These are phyloP conservation scores for Phlegmacium glaucopus DNA, from an alignment of 768 basidiomycete species.

Conservation along the genomic window DNA sequence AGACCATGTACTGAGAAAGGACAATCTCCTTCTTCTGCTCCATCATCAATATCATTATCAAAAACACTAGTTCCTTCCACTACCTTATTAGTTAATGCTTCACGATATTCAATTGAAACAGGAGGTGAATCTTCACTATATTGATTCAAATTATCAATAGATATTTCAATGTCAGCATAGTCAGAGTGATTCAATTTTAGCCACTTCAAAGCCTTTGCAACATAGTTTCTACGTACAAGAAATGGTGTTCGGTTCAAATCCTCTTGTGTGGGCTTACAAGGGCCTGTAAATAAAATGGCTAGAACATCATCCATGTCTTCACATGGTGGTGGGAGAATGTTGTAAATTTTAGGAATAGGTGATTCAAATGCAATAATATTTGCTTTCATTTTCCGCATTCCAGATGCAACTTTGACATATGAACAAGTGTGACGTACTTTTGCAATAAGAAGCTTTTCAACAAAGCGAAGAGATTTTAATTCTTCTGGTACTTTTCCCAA, in stretches of 20 bases:
- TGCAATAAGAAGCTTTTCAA: neutral
- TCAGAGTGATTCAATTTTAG: slow-evolving; percentile 31
- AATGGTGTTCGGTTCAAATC: slow-evolving; percentile 26
- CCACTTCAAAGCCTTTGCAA: slow-evolving; percentile 29
- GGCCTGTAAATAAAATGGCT: slow-evolving; percentile 33
- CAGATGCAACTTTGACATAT: slow-evolving; percentile 20
- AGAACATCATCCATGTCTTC: slow-evolving; percentile 32
- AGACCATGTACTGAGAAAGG: slow-evolving; percentile 37
- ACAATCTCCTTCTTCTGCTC: slow-evolving; percentile 26
- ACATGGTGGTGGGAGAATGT: slow-evolving; percentile 19
- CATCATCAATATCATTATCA: slow-evolving; percentile 25
- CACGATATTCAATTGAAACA: slow-evolving; percentile 12
- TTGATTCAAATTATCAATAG: slow-evolving; percentile 16
- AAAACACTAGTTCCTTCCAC: slow-evolving; percentile 21
- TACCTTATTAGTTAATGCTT: slow-evolving; percentile 10
- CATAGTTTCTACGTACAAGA: slow-evolving; percentile 22
- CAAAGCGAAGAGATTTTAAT: neutral
- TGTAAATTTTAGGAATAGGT: slow-evolving; percentile 21
- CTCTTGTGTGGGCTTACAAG: slow-evolving; percentile 21
- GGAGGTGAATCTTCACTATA: slow-evolving; percentile 22
- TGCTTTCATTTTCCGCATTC: slow-evolving; percentile 21
- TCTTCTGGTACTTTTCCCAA: neutral
- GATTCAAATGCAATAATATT: slow-evolving; percentile 20
- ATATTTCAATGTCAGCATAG: slow-evolving; percentile 29
- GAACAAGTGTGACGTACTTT: slow-evolving; percentile 3